Evolutionary conservation across 2,329 filamentous ascomycete species (phyloP).

Genomic region (Hymenoscyphus fraxineus): DNA sequence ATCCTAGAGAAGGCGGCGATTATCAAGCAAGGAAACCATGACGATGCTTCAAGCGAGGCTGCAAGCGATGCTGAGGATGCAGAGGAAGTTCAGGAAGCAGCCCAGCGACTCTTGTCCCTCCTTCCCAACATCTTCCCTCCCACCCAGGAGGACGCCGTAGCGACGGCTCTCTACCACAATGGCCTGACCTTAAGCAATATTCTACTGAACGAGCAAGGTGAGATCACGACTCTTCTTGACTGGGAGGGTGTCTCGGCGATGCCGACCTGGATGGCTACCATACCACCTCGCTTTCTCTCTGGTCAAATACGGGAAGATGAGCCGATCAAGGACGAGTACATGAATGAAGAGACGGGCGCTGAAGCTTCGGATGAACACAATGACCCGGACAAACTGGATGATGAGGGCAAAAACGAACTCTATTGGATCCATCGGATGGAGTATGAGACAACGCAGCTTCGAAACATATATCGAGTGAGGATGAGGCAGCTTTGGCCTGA

Average conservation of each 20-base stretch:
- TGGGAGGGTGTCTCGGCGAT: constrained; percentile 43
- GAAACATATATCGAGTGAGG: neutral
- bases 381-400: neutral
- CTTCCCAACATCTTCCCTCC: constrained; percentile 36
- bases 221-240: constrained; percentile 39
- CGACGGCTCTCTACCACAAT: constrained; percentile 35
- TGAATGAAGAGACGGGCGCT: neutral
- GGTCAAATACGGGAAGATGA: constrained; percentile 31
- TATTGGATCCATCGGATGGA: neutral
- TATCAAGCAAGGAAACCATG: neutral
- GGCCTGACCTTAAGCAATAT: constrained; percentile 41
- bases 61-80: constrained; percentile 36
- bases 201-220: constrained; percentile 37
- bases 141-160: constrained; percentile 30
- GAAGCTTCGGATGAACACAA: neutral
- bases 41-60: neutral
- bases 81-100: constrained; percentile 19
- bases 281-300: constrained; percentile 37
- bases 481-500: neutral
- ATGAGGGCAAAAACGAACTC: neutral
- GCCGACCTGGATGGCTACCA: constrained; percentile 38
- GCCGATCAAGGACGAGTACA: constrained; percentile 23
- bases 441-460: neutral
- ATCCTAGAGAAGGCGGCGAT: constrained; percentile 9
- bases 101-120: constrained; percentile 31